Evolutionary conservation across 2,329 filamentous ascomycete genomes (phyloP), one percentile per base, ranked within the genome.

Genomic region (Verticillium nubilum): DNA sequence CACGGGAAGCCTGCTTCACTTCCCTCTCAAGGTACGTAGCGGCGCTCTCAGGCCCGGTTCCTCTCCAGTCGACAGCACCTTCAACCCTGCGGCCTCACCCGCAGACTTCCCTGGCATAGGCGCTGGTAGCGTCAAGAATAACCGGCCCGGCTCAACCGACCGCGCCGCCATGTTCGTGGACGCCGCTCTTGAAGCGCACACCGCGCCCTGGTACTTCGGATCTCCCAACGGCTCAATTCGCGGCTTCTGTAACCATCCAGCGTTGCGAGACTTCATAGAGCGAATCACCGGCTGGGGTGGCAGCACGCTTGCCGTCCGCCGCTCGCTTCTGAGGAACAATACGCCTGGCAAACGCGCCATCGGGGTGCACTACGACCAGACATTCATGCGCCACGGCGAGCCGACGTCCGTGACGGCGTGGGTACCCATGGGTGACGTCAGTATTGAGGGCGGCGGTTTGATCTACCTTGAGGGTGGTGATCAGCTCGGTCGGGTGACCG

Each of bases 291-390:
- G 79, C 1, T 87, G 84, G 84, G 79, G 75, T 0, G 74, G 79
- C 0, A 67, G 77, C 50, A 81, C 79, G 0, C 67, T 82, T 3
- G 26, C 54, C 0, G 58, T 71, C 3, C 52, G 28, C 4, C 71
- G 83, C 31, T 83, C 80, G 1, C 67, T 86, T 12, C 67, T 86
- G 57, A 71, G 83, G 37, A 85, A 85, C 62, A 85, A 85, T 63
- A 80, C 79, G 0, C 83, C 83, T 0, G 76, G 77, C 0, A 83
- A 80, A 55, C 81, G 82, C 62, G 81, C 82, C 0, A 85, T 85
- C 61, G 82, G 83, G 0, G 83, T 86, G 3, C 83, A 86, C 61
- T 86, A 86, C 64, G 83, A 86, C 64, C 82, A 86, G 69, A 84
- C 80, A 25, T 86, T 85, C 64, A 67, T 86, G 54, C 68, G 82